A percentile compares a stretch with the other conserved stretches of the same genome.
These are phyloP conservation scores for Telopea speciosissima DNA, from an alignment of 177 flowering plant species.

Conservation along the genomic window DNA sequence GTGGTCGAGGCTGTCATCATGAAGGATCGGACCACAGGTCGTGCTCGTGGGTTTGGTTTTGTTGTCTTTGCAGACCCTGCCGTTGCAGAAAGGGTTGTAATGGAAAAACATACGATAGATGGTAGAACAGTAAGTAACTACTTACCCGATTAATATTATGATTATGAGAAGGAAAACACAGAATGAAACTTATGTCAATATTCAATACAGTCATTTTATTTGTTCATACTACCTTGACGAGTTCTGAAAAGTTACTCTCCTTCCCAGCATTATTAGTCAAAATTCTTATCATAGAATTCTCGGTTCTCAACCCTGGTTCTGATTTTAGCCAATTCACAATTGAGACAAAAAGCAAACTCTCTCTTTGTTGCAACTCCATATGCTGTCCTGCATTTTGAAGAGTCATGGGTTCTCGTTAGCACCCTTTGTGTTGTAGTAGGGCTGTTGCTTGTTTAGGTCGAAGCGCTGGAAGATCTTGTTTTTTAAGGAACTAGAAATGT, in stretches of 20 bases:
- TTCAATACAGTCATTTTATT: background rate
- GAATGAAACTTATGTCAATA: no score
- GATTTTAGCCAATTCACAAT: background rate
- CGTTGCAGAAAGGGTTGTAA: slow-evolving; percentile 82
- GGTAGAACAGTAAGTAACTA: slow-evolving; percentile 70
- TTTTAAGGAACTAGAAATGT: no score
- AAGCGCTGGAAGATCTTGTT: no score
- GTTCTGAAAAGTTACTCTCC: background rate
- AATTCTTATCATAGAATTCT: background rate
- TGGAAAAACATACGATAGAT: slow-evolving; percentile 83
- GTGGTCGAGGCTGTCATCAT: slow-evolving; percentile 91
- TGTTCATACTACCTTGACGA: background rate
- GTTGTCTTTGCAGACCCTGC: slow-evolving; percentile 82
- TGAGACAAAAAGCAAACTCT: background rate
- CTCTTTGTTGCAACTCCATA: background rate
- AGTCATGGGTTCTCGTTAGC: no score
- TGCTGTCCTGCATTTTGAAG: background rate
- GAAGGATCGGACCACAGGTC: slow-evolving; percentile 89
- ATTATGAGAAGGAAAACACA: no score
- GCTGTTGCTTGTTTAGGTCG: no score
- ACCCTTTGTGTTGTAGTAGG: no score
- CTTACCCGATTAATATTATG: background rate
- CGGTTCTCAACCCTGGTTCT: background rate
- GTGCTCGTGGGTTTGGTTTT: slow-evolving; percentile 95
- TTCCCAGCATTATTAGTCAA: background rate